Evolutionary conservation across 2,329 filamentous ascomycete genomes (phyloP), one percentile per base, ranked within the genome.

Genomic region (Tolypocladium endophyticum): DNA sequence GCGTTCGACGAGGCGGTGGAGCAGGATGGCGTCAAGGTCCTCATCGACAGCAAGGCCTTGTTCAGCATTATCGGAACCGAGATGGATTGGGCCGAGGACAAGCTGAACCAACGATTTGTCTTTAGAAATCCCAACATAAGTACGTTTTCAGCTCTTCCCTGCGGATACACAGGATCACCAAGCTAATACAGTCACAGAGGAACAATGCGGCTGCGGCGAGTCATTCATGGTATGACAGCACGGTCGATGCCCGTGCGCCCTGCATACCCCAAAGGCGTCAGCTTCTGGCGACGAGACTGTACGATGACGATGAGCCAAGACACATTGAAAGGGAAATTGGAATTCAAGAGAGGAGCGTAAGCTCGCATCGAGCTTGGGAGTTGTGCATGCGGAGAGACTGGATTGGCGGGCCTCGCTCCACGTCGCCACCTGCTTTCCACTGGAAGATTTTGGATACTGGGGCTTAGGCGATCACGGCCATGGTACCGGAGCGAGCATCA

Each of bases 21-120:
- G 71, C 94, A 99, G 72, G 94, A 97, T 69, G 94, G 93, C 0
- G 93, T 99, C 60, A 93, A 90, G 75, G 93, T 99, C 39, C 74
- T 97, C 72, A 94, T 99, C 60, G 94, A 99, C 74, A 96, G 90
- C 80, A 97, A 97, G 79, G 94, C 94, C 50, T 78, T 99, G 56
- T 92, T 99, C 72, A 97, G 93, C 74, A 97, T 99, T 58, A 97
- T 99, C 68, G 94, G 94, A 6, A 96, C 89, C 70, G 93, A 97
- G 77, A 99, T 99, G 94, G 94, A 99, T 71, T 99, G 93, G 92
- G 82, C 93, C 14, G 92, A 97, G 76, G 94, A 97, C 68, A 96
- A 96, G 78, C 77, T 99, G 64, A 96, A 88, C 72, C 84, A 92
- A 74, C 82, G 90, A 64, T 99, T 99, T 74, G 87, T 96, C 57